A percentile compares a stretch with the other conserved stretches of the same genome.
Evolutionary conservation across 2,329 filamentous ascomycete species (phyloP).

Genomic region (Claviceps paspali): DNA sequence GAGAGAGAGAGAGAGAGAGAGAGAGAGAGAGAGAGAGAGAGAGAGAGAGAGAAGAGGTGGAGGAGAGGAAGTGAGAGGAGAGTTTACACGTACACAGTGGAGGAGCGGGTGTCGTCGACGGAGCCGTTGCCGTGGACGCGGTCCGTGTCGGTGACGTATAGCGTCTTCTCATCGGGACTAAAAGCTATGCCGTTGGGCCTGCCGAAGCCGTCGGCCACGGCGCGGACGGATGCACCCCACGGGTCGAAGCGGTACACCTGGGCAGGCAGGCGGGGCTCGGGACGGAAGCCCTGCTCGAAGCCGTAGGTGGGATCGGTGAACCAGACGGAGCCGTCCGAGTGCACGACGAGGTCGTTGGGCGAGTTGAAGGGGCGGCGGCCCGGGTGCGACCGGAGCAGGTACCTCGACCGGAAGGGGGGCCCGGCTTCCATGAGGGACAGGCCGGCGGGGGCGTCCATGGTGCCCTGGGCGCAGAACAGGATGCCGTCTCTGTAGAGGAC

Average conservation of each 20-base stretch:
- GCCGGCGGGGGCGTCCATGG: constrained; percentile 11
- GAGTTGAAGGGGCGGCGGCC: constrained; percentile 31
- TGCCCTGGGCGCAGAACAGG: constrained; percentile 27
- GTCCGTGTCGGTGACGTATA: constrained; percentile 31
- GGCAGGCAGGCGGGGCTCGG: constrained; percentile 25
- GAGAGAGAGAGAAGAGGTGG: not conserved
- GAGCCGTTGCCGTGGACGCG: constrained; percentile 19
- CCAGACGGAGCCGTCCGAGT: constrained; percentile 28
- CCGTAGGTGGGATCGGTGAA: constrained; percentile 36
- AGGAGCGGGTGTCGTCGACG: constrained; percentile 11
- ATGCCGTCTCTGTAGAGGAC: constrained; percentile 27
- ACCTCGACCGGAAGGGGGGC: constrained; percentile 14
- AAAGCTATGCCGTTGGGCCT: constrained; percentile 31
- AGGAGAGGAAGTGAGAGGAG: no score
- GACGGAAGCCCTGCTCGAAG: constrained; percentile 29
- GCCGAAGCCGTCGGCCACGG: constrained; percentile 31
- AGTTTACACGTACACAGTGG: constrained; percentile 18
- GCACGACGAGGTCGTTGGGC: constrained; percentile 31
- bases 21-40: not conserved
- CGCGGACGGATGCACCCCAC: constrained; percentile 21
- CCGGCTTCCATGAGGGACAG: constrained; percentile 18
- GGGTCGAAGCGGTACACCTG: constrained; percentile 34
- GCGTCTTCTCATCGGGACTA: constrained; percentile 26
- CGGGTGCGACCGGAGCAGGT: constrained; percentile 24
- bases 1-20: no score